Base-by-base conservation (phyloP, 345 rosid species). In the Sonneratia caseolaris region DNA sequence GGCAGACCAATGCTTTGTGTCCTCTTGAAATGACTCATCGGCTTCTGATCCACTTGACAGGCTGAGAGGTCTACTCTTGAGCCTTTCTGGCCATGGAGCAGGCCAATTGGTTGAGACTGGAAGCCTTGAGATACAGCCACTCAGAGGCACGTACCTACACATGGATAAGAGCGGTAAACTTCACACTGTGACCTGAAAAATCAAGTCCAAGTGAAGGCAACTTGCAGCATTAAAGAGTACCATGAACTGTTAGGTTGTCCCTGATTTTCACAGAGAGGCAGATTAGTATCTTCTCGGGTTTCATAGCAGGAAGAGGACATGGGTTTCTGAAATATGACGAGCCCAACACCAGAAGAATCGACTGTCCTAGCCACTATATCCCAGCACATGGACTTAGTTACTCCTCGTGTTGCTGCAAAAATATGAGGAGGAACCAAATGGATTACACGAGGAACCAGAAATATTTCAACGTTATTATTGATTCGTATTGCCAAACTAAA, bases 381-480 rank as follows among this genome's bases (percentile, higher is more conserved):
- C 98, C 98, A 94, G 86, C 97, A 94, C 72, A 94, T 86, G 37
- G 95, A 81, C 80, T 80, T 76, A 21, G 97, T 90, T 71, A 94
- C 72, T 80, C 83, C 71, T 49, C 83, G 89, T 92, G 87, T 88
- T 45, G 88, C 98, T 94, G 91, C 85, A 84, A 67, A 64, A 78
- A 45, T 74, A 22, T 35, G 19, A 45, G 32, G 76, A 37, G 38
- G 53, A 35, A 42, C 68, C 37, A 10, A 66, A 48, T 45, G 19
- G 38, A 66, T 62, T 19, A 77, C 38, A 11, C 7, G 3, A 2
- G 27, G 32, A 62, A 27, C 18, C 18, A 10, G 15, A 62, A 27
- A 3, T 27, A 62, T 35, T 27, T 57, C 51, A 47, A 47, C 51
- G 3, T 47, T 13, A 8, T 13, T 18, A 18, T 55, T 8, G 22